Evolutionary conservation across 805 yeast genomes (phyloP).

Genomic region (Wickerhamia fluorescens): DNA sequence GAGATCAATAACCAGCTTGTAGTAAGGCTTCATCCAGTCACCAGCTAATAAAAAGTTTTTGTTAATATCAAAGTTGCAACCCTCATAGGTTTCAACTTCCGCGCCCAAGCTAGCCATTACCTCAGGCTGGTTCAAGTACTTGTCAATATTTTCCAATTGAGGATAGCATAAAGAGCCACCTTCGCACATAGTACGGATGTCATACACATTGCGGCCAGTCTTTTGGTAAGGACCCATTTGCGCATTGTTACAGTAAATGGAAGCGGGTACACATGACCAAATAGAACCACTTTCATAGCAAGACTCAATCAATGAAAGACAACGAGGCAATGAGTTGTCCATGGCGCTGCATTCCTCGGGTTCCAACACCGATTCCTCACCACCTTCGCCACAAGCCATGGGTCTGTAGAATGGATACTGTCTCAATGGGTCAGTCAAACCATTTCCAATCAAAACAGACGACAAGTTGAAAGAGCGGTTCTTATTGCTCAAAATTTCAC

Average conservation of each 20-base stretch:
- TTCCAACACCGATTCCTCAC: conserved; percentile 65
- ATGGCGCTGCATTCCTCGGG: conserved; percentile 65
- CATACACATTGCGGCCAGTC: conserved; percentile 90
- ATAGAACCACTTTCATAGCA: conserved; percentile 74
- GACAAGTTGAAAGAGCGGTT: conserved; percentile 51
- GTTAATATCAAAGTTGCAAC: conserved; percentile 74
- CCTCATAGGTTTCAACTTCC: conserved; percentile 69
- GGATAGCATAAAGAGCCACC: conserved; percentile 66
- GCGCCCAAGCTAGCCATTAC: conserved; percentile 85
- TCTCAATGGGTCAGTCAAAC: conserved; percentile 76
- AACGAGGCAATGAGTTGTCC: conserved; percentile 59
- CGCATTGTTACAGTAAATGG: conserved; percentile 80
- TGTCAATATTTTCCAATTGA: conserved; percentile 67
- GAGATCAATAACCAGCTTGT: conserved; percentile 52
- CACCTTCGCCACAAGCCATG: conserved; percentile 93
- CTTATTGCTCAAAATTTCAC: conserved; percentile 65
- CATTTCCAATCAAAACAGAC: conserved; percentile 87
- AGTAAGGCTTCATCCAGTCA: conserved; percentile 82
- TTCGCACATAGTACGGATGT: conserved; percentile 75
- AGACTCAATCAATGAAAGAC: conserved; percentile 64
- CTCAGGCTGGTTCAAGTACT: conserved; percentile 67
- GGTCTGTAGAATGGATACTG: conserved; percentile 80
- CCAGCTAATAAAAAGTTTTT: conserved; percentile 79
- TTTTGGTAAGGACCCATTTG: conserved; percentile 50
- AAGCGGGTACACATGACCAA: conserved; percentile 87